Evolutionary conservation across 2,329 filamentous ascomycete species (phyloP).

Genomic region (Iodosphaeria phyllophila): DNA sequence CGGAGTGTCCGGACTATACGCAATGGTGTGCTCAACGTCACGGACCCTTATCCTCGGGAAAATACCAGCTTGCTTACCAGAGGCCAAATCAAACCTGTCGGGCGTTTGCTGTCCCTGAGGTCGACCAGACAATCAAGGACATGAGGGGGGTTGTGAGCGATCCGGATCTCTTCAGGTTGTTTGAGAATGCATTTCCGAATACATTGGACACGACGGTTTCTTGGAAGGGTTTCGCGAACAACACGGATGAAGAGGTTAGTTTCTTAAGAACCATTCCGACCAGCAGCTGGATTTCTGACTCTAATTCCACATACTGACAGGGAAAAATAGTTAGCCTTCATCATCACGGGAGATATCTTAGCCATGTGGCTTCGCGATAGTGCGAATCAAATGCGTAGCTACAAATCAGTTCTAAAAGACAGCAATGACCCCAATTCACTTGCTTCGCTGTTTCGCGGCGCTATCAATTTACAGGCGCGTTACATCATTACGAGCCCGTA

Average conservation of each 20-base stretch:
- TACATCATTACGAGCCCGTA: conserved; percentile 56
- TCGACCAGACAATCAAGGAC: conserved; percentile 45
- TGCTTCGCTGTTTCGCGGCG: conserved; percentile 47
- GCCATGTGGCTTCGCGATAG: conserved; percentile 83
- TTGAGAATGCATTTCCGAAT: conserved; percentile 71
- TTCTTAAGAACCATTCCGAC: no score
- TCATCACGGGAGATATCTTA: conserved; percentile 72
- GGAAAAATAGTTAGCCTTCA: conserved; percentile 53
- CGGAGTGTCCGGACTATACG: conserved; percentile 3
- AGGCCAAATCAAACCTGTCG: conserved; percentile 29
- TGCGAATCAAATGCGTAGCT: conserved; percentile 53
- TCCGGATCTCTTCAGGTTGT: conserved; percentile 56
- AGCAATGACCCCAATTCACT: conserved; percentile 36
- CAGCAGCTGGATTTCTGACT: neutral
- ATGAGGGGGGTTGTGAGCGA: conserved; percentile 22
- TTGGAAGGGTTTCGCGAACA: conserved; percentile 47
- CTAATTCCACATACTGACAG: conserved; percentile 10
- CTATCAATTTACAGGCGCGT: conserved; percentile 53
- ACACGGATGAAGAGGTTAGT: conserved; percentile 15
- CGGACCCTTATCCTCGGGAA: conserved; percentile 2
- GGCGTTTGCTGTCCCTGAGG: conserved; percentile 49
- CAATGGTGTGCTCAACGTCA: conserved; percentile 2
- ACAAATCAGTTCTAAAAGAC: conserved; percentile 39
- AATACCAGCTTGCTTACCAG: conserved; percentile 3
- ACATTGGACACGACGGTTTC: conserved; percentile 67